Evolutionary conservation across 345 rosid species (phyloP), one percentile per base, ranked within the genome.

Genomic region (Trapa bicornis): DNA sequence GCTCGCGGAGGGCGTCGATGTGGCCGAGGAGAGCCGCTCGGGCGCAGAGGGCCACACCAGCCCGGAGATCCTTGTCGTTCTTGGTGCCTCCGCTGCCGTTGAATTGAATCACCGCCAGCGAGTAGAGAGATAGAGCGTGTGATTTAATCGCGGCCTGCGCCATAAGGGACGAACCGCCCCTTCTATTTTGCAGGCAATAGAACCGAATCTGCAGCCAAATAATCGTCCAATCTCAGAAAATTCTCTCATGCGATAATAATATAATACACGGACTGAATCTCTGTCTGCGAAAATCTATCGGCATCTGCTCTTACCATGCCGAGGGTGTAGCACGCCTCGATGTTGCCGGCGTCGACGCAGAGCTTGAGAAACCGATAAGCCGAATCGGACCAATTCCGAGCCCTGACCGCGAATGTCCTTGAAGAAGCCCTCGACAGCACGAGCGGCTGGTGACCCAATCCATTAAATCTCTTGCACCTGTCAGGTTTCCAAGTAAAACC

Each of bases 21-120:
- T 91, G 95, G 57, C 97, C 97, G 0, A 91, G 75, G 67, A 84
- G 89, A 58, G 99, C 97, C 1, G 99, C 91, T 54, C 99, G 88
- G 2, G 97, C 96, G 47, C 99, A 91, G 6, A 94, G 61, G 53
- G 97, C 97, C 4, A 88, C 97, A 33, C 99, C 99, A n/a, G 96
- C 97, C 15, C 96, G 78, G 3, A 94, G 85, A 75, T 94, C 96
- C 68, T 94, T 94, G 45, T 91, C 97, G 72, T 82, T 88, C 74
- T 94, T 94, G 0, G 91, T 86, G 50, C 97, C 95, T 11, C 99
- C 99, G 84, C 97, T 94, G 70, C 99, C 99, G 71, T 94, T 94
- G 79, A 94, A 94, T 79, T 88, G 97, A 37, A 94, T 85, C 68
- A 94, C 92, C 1, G 99, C 91, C 3, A 94, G 77, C 0, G 99